Conservation (phyloP, 1,139 yeast species). For the Diutina ranongensis region DNA sequence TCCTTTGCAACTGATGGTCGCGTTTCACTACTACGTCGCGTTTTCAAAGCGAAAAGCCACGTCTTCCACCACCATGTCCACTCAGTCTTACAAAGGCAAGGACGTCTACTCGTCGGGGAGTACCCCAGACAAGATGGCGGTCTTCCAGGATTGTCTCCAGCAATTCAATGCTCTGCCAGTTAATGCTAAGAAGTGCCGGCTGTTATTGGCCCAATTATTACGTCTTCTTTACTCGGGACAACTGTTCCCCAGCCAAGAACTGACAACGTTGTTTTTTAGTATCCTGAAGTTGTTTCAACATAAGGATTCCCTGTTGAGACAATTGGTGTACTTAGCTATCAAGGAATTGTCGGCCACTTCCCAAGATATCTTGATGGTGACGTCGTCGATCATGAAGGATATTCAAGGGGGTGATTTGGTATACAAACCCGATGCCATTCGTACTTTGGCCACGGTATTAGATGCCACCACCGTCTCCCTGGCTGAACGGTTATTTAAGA, state of each 20-base stretch:
- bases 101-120: conserved; percentile 51
- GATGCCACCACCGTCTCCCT: conserved; percentile 91
- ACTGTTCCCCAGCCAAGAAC: conserved; percentile 76
- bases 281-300: conserved; percentile 93
- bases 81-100: conserved; percentile 70
- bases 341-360: conserved; percentile 80
- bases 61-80: conserved; percentile 40
- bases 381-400: conserved; percentile 96
- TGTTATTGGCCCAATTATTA: conserved; percentile 60
- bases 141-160: conserved; percentile 89
- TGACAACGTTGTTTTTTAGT: conserved; percentile 86
- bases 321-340: conserved; percentile 85
- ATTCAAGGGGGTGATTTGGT: conserved; percentile 80
- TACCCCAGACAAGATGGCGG: conserved; percentile 87
- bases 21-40: not conserved
- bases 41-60: not conserved
- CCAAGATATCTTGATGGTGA: conserved; percentile 92
- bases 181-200: conserved; percentile 78
- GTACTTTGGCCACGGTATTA: conserved; percentile 81
- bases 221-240: conserved; percentile 76
- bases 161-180: conserved; percentile 91
- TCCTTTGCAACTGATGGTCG: no score
- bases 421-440: conserved; percentile 89
- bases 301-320: conserved; percentile 82
- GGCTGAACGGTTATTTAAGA: conserved; percentile 85